Conservation (phyloP, 495 filamentous ascomycete genomes). For the Hyphodiscus hymeniophilus region DNA sequence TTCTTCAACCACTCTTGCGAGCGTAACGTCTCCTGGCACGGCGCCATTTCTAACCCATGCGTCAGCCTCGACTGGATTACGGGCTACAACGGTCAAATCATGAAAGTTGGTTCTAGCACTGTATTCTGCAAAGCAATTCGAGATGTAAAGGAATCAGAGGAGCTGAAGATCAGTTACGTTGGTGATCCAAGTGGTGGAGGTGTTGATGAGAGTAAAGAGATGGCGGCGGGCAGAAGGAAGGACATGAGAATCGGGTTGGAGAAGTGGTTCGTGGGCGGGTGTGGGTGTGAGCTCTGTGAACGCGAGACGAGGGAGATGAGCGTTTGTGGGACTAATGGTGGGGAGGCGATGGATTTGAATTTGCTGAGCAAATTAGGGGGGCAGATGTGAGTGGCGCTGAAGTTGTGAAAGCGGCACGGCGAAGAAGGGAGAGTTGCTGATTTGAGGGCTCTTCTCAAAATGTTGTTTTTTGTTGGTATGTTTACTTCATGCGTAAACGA, state of each 20-base stretch:
- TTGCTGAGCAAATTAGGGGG: neutral
- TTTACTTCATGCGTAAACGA: too few species aligned
- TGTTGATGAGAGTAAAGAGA: neutral
- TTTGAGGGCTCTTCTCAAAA: too few species aligned
- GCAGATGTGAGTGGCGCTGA: neutral
- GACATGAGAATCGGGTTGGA: slow-evolving; percentile 6
- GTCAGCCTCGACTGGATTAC: slow-evolving; percentile 1
- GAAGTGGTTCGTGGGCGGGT: slow-evolving; percentile 18
- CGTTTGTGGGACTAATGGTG: too few species aligned
- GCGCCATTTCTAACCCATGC: neutral
- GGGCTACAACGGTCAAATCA: slow-evolving; percentile 7
- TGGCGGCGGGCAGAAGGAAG: too few species aligned
- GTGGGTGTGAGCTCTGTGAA: slow-evolving; percentile 18
- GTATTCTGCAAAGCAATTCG: slow-evolving; percentile 7
- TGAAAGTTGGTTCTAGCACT: slow-evolving; percentile 4
- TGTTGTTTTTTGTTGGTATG: too few species aligned
- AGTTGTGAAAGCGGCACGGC: neutral
- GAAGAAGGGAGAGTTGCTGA: too few species aligned
- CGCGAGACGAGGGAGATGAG: slow-evolving; percentile 10
- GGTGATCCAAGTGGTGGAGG: slow-evolving; percentile 6
- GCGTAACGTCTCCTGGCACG: slow-evolving; percentile 17
- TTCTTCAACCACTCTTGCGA: slow-evolving; percentile 21
- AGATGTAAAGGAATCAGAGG: slow-evolving; percentile 16
- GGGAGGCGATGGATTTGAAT: too few species aligned
- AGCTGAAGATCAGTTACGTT: slow-evolving; percentile 19